Evolutionary conservation across 1,284 basidiomycete genomes (phyloP).

Genomic region (Tilletia walkeri): DNA sequence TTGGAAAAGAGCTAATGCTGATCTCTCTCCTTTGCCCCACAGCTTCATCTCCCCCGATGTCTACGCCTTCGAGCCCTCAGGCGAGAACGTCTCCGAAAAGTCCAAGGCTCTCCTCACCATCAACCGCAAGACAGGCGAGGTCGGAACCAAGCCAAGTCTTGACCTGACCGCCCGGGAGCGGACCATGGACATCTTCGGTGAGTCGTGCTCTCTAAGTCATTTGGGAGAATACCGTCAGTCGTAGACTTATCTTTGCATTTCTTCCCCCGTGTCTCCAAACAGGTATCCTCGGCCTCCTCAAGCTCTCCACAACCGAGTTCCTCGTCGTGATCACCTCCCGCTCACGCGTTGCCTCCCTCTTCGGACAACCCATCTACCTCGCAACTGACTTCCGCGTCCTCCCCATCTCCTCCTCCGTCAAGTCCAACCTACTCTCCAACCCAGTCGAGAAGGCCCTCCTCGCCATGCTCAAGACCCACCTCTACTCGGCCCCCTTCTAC

Average conservation of each 20-base stretch:
- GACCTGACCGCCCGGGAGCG: conserved; percentile 13
- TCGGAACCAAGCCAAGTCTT: neutral
- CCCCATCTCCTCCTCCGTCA: conserved; percentile 70
- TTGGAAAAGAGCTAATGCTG: neutral
- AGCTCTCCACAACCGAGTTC: conserved; percentile 66
- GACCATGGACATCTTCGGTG: conserved; percentile 16
- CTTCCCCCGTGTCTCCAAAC: conserved; percentile 25
- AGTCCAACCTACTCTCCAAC: conserved; percentile 66
- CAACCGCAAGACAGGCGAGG: conserved; percentile 10
- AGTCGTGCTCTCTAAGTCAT: neutral
- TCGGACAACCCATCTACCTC: conserved; percentile 81
- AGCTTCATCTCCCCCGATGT: conserved; percentile 15
- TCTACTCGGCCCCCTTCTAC: conserved; percentile 76
- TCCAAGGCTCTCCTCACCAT: neutral
- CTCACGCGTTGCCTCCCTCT: conserved; percentile 73
- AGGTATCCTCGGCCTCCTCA: conserved; percentile 49
- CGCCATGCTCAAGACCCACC: conserved; percentile 79
- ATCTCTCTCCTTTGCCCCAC: neutral
- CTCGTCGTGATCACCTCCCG: conserved; percentile 83
- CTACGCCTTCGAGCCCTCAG: conserved; percentile 13
- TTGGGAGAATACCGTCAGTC: no score
- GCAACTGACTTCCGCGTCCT: conserved; percentile 90
- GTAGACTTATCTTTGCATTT: neutral
- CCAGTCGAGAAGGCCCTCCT: conserved; percentile 85
- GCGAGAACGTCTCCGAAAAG: conserved; percentile 3